A percentile compares a stretch with the other conserved stretches of the same genome.
Conservation (phyloP, 441 rosid species). For the Rhodomyrtus psidioides region DNA sequence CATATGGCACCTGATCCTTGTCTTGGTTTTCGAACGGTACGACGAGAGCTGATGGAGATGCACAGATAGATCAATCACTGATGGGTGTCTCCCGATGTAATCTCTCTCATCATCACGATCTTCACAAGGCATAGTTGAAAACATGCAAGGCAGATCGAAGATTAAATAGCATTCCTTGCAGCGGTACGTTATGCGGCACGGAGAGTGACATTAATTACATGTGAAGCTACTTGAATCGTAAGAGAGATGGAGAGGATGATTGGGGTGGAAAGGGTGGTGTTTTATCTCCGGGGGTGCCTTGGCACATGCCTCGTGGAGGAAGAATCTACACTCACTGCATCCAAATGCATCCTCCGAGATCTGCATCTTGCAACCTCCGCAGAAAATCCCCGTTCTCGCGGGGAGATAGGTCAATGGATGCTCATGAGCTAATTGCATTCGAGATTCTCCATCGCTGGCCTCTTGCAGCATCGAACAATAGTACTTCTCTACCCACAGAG, state of each 20-base stretch:
- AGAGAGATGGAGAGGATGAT: background rate
- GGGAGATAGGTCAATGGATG: background rate
- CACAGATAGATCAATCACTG: background rate
- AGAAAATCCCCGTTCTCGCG: accelerated
- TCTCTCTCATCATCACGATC: background rate
- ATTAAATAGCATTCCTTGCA: background rate
- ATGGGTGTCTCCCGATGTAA: background rate
- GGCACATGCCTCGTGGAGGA: background rate
- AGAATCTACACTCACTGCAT: background rate
- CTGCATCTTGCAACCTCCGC: accelerated
- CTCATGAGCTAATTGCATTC: background rate
- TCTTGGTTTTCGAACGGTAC: background rate
- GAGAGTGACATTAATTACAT: no score
- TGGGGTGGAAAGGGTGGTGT: background rate
- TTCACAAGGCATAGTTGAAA: background rate
- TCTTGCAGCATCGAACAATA: background rate
- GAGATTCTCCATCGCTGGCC: background rate
- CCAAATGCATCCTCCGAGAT: background rate
- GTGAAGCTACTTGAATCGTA: no score
- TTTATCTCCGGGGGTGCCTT: background rate
- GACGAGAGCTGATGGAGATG: background rate
- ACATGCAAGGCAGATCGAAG: background rate
- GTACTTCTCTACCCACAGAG: background rate
- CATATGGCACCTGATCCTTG: accelerated
- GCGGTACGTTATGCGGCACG: background rate